These are phyloP conservation scores for Thalassiosira profunda DNA, from an alignment of 108 stramenopile species.

Conservation along the genomic window DNA sequence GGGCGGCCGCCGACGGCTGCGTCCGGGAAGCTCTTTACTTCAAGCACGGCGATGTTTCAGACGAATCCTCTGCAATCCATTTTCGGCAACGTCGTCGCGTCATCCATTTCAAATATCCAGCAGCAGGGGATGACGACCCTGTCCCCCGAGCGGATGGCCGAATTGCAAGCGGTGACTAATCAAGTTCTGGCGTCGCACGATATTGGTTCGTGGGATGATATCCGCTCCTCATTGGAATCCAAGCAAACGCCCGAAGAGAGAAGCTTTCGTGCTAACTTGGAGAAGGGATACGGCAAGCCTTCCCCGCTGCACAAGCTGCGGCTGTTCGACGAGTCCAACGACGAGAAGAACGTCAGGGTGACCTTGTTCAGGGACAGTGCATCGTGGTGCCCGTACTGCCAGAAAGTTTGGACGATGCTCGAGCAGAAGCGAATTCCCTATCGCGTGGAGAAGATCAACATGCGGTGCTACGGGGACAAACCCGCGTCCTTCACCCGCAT, in stretches of 20 bases:
- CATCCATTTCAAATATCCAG: background rate
- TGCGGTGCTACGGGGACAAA: constrained; percentile 93
- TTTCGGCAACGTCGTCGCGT: constrained; percentile 2
- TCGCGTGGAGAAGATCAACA: constrained; percentile 88
- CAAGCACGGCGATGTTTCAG: too few relatives aligned
- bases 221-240: constrained; percentile 49
- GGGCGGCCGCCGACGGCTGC: too few relatives aligned
- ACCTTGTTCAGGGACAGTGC: constrained; percentile 84
- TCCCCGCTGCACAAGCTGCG: constrained; percentile 82
- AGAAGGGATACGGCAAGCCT: constrained; percentile 65
- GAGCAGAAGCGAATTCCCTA: constrained; percentile 93
- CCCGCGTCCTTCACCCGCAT: constrained; percentile 65
- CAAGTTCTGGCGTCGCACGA: background rate
- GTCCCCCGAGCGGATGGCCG: background rate
- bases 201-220: constrained; percentile 48
- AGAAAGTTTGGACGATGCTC: constrained; percentile 85
- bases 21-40: too few relatives aligned
- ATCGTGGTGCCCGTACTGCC: constrained; percentile 93
- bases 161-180: background rate
- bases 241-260: constrained; percentile 64
- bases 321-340: constrained; percentile 78
- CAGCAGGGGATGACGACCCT: background rate
- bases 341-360: constrained; percentile 83
- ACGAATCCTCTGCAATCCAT: constrained; percentile 4
- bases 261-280: constrained; percentile 65